Evolutionary conservation across 306 rosid species (phyloP).

Genomic region (Ormosia semicastrata): DNA sequence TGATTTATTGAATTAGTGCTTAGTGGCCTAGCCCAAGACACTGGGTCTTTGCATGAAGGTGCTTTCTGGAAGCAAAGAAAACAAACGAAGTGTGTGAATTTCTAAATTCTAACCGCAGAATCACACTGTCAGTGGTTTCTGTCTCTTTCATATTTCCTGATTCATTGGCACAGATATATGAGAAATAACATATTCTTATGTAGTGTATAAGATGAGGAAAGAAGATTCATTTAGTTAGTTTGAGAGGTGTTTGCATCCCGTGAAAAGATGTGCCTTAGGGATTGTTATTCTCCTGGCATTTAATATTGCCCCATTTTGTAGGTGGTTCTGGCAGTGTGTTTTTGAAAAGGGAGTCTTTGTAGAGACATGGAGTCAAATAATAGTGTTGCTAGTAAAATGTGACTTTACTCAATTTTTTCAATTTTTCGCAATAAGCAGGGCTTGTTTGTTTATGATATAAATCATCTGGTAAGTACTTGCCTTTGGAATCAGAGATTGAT

Average conservation of each 20-base stretch:
- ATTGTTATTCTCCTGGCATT: background rate
- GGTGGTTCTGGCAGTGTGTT: background rate
- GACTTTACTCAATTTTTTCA: background rate
- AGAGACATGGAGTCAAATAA: background rate
- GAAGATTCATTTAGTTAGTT: background rate
- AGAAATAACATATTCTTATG: background rate
- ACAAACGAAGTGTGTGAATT: background rate
- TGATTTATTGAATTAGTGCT: slow-evolving; percentile 17
- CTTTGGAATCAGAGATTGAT: too few relatives aligned
- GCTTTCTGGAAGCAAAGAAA: background rate
- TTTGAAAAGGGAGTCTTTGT: background rate
- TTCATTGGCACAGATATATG: background rate
- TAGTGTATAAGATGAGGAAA: background rate
- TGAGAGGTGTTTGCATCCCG: background rate
- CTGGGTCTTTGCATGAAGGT: background rate
- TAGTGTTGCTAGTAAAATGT: background rate
- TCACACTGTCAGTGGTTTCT: background rate
- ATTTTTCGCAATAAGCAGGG: background rate
- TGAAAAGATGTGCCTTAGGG: background rate
- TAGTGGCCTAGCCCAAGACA: background rate
- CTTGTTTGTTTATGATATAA: background rate
- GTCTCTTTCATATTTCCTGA: background rate
- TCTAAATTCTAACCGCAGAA: slow-evolving; percentile 4
- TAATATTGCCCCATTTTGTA: background rate
- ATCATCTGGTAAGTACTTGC: background rate